Evolutionary conservation across 106 monocot species (phyloP).

Genomic region (Acorus calamus): DNA sequence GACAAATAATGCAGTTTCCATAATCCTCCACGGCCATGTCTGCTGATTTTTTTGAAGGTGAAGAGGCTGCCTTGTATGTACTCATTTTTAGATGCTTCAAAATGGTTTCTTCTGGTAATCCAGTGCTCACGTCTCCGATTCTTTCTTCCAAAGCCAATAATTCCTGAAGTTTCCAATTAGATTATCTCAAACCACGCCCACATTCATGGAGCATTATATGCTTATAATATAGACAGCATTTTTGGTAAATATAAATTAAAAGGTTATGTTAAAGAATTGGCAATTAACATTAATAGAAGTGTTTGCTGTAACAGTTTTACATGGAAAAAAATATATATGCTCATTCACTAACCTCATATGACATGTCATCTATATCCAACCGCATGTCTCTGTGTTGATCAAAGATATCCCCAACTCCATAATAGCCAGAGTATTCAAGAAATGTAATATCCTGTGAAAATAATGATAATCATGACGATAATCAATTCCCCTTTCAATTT

Average conservation of each 20-base stretch:
- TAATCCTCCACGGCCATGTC: slow-evolving; percentile 10
- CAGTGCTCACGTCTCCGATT: slow-evolving; percentile 59
- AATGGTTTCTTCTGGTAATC: slow-evolving; percentile 41
- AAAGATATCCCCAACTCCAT: slow-evolving; percentile 20
- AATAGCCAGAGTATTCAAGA: slow-evolving; percentile 34
- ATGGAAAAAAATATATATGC: no score
- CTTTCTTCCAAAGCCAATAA: slow-evolving; percentile 46
- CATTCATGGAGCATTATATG: no score
- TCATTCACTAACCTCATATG: slow-evolving; percentile 33
- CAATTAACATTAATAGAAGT: no score
- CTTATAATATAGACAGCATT: no score
- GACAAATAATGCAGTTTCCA: slow-evolving; percentile 53
- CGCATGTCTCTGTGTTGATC: slow-evolving; percentile 48
- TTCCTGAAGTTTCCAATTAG: slow-evolving; percentile 19
- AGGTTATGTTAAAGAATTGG: no score
- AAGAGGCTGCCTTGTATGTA: slow-evolving; percentile 2
- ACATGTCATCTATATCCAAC: slow-evolving; percentile 51
- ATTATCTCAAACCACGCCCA: no score
- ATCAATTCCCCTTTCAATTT: no score
- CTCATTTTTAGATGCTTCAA: slow-evolving; percentile 28
- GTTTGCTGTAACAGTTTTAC: no score
- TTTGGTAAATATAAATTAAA: no score
- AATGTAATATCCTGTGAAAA: slow-evolving; percentile 18
- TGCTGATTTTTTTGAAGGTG: not conserved
- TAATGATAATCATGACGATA: no score